phyloP scores from a whole-genome alignment of 2,329 filamentous ascomycete species.

The Paecilomyces formosus region DNA sequence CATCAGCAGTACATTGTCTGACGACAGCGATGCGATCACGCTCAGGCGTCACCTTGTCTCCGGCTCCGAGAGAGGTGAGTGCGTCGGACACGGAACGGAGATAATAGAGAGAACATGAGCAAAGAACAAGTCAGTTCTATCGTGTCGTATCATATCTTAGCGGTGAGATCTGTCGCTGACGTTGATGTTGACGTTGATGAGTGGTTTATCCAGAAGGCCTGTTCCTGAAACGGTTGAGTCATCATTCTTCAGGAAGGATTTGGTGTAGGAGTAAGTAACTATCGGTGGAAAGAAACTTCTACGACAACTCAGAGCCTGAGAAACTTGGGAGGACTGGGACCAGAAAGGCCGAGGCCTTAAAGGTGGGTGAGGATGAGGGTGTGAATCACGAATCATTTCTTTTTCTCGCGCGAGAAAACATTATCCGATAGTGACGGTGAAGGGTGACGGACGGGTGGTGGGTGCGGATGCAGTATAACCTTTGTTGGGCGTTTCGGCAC shows the following conservation, averaged over 20 bases:
- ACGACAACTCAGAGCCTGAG: background rate
- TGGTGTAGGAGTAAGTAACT: background rate
- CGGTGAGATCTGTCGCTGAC: background rate
- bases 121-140: background rate
- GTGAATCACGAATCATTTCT: background rate
- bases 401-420: background rate
- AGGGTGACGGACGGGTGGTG: background rate
- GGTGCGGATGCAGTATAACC: background rate
- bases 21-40: too few relatives aligned
- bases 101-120: background rate
- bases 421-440: background rate
- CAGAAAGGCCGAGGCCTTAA: too few relatives aligned
- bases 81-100: background rate
- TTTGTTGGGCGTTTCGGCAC: background rate
- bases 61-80: background rate
- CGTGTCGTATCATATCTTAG: background rate
- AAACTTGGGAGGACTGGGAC: too few relatives aligned
- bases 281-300: background rate
- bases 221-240: background rate
- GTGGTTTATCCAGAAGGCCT: background rate
- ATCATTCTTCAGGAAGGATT: background rate
- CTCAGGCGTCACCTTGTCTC: background rate
- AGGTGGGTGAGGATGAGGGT: background rate
- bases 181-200: background rate
- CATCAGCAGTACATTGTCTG: too few relatives aligned